These are phyloP conservation scores for Coemansia sp. DNA, from an alignment of 192 early-diverging fungal species.

Conservation along the genomic window DNA sequence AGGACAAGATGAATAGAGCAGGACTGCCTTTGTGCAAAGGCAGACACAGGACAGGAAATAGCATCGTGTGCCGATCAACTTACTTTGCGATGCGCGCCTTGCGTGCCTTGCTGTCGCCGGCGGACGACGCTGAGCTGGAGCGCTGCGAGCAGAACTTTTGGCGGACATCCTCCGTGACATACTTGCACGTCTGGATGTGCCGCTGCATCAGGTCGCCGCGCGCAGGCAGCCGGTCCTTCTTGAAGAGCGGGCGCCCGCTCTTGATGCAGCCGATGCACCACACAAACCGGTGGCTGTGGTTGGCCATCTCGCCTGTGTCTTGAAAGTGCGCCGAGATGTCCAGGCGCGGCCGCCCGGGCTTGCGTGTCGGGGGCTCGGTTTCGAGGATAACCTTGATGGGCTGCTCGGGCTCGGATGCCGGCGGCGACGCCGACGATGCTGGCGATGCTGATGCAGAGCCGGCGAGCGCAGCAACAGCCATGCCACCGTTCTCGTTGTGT, in stretches of 20 bases:
- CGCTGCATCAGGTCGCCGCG: constrained; percentile 53
- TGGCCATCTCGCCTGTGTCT: constrained; percentile 55
- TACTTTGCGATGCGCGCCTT: constrained; percentile 46
- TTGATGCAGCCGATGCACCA: constrained; percentile 54
- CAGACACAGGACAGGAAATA: neutral
- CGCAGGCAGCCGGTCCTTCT: constrained; percentile 44
- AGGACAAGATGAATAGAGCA: neutral
- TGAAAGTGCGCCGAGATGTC: constrained; percentile 53
- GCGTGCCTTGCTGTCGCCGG: constrained; percentile 28
- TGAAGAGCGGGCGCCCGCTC: constrained; percentile 43
- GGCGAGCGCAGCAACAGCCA: constrained; percentile 2
- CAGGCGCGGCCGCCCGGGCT: constrained; percentile 51
- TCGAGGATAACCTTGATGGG: constrained; percentile 40
- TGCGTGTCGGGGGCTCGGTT: constrained; percentile 49
- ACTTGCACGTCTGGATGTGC: constrained; percentile 42
- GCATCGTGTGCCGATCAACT: constrained; percentile 7
- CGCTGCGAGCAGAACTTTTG: constrained; percentile 35
- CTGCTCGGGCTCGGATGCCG: constrained; percentile 18
- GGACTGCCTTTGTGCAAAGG: neutral
- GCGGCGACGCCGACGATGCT: constrained; percentile 5
- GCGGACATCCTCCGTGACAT: constrained; percentile 38
- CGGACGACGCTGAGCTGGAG: constrained; percentile 47
- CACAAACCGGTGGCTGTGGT: constrained; percentile 54
- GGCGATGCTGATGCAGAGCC: constrained; percentile 4
- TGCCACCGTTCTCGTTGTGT: constrained; percentile 34